Evolutionary conservation across 2,329 filamentous ascomycete species (phyloP).

Genomic region (Aspergillaceae sp.): DNA sequence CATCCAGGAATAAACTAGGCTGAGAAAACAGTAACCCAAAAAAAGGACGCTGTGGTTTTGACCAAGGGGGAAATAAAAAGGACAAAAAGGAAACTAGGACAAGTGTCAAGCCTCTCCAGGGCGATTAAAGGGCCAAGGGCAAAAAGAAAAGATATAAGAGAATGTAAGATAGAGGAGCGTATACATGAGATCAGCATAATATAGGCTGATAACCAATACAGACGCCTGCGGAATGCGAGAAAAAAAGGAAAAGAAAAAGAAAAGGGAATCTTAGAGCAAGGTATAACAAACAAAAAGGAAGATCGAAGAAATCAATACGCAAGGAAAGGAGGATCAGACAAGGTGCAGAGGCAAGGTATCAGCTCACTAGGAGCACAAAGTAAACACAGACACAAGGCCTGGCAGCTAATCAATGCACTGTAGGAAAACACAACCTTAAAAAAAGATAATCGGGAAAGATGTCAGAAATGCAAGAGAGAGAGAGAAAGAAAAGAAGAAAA

Average conservation of each 20-base stretch:
- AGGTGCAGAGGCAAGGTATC: conserved; percentile 6
- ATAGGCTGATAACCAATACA: conserved; percentile 24
- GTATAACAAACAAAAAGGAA: conserved; percentile 11
- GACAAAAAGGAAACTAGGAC: conserved; percentile 7
- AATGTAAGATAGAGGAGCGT: conserved; percentile 16
- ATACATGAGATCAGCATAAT: conserved; percentile 24
- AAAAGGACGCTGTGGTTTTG: conserved; percentile 8
- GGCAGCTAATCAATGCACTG: conserved; percentile 3
- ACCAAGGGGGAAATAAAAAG: conserved; percentile 1
- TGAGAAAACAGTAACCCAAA: conserved; percentile 8
- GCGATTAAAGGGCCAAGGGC: conserved; percentile 5
- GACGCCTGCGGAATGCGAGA: conserved; percentile 33
- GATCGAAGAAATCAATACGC: conserved; percentile 9
- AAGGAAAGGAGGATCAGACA: conserved; percentile 8
- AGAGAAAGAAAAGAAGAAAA: neutral
- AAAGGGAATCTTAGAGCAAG: conserved; percentile 2
- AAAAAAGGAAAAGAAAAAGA: conserved; percentile 6
- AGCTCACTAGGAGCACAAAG: conserved; percentile 19
- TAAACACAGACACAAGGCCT: conserved; percentile 4
- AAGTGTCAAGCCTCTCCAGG: conserved; percentile 11
- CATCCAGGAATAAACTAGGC: conserved; percentile 11
- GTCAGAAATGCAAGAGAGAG: conserved; percentile 1
- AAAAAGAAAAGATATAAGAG: conserved; percentile 7
- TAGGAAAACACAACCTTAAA: conserved; percentile 4
- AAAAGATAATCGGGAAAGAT: conserved; percentile 2